A percentile compares a stretch with the other conserved stretches of the same genome.
These are phyloP conservation scores for Alternaria triticimaculans DNA, from an alignment of 2,329 filamentous ascomycete species.

Conservation along the genomic window DNA sequence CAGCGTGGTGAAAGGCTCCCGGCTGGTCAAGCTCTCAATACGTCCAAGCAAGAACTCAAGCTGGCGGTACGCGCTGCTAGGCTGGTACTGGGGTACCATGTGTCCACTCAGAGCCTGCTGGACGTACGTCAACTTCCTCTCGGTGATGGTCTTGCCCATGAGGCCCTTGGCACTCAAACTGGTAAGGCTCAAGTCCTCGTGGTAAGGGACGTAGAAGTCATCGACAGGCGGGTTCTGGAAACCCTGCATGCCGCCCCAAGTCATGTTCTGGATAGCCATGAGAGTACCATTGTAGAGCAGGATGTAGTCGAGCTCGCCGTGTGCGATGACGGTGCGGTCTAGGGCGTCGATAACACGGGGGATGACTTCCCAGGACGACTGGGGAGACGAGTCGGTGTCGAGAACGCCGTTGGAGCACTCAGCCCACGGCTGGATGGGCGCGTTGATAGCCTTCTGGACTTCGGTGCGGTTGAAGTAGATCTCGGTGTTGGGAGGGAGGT, in stretches of 20 bases:
- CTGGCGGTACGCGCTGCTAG: constrained; percentile 72
- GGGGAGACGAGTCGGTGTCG: constrained; percentile 60
- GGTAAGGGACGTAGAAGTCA: constrained; percentile 74
- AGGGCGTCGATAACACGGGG: constrained; percentile 76
- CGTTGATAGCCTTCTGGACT: constrained; percentile 73
- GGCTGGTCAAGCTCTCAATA: constrained; percentile 61
- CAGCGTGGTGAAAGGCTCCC: constrained; percentile 40
- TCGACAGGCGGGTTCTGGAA: constrained; percentile 68
- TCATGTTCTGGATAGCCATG: constrained; percentile 80
- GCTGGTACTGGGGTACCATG: constrained; percentile 71
- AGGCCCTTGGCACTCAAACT: constrained; percentile 68
- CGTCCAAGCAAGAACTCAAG: constrained; percentile 78
- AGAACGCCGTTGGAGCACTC: constrained; percentile 62
- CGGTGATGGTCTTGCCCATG: constrained; percentile 73
- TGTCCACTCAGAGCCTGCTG: constrained; percentile 70
- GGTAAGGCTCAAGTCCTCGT: constrained; percentile 54
- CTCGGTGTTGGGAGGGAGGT: constrained; percentile 66
- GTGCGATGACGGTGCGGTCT: constrained; percentile 73
- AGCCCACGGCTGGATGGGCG: constrained; percentile 62
- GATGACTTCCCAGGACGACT: constrained; percentile 64
- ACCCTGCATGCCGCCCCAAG: constrained; percentile 73
- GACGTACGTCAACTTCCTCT: constrained; percentile 77
- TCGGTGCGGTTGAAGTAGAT: constrained; percentile 76
- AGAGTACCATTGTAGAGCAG: constrained; percentile 73
- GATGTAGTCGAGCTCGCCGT: constrained; percentile 74